Evolutionary conservation across 768 basidiomycete species (phyloP).

Genomic region (Macrocybe gigantea): DNA sequence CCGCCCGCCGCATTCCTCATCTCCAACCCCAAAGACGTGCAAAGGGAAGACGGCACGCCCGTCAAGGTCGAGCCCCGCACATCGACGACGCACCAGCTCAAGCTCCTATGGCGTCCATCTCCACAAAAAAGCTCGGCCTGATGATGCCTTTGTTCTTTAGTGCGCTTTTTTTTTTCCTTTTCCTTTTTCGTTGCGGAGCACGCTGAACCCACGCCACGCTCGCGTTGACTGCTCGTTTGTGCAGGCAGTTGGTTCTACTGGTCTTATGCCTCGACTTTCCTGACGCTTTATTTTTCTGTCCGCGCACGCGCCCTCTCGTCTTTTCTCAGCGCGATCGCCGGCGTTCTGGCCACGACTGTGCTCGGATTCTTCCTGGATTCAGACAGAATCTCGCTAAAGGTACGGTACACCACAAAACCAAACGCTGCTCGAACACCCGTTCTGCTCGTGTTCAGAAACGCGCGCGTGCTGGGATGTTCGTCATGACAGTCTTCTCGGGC

Average conservation of each 20-base stretch:
- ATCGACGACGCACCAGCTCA: slow-evolving; percentile 10
- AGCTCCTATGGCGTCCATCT: slow-evolving; percentile 6
- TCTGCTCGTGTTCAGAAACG: too few relatives aligned
- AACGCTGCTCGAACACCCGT: too few relatives aligned
- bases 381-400: slow-evolving; percentile 7
- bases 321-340: slow-evolving; percentile 12
- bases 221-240: too few relatives aligned
- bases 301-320: slow-evolving; percentile 13
- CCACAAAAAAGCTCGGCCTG: slow-evolving; percentile 6
- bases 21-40: slow-evolving; percentile 11
- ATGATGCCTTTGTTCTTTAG: slow-evolving; percentile 12
- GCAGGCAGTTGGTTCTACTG: slow-evolving; percentile 16
- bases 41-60: slow-evolving; percentile 12
- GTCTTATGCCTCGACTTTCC: slow-evolving; percentile 14
- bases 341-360: slow-evolving; percentile 7
- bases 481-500: slow-evolving; percentile 11
- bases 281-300: slow-evolving; percentile 14
- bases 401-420: background rate
- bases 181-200: background rate
- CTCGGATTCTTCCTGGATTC: slow-evolving; percentile 14
- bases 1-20: slow-evolving; percentile 9
- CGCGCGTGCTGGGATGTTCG: slow-evolving; percentile 10
- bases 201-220: too few relatives aligned
- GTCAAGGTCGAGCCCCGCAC: slow-evolving; percentile 12
- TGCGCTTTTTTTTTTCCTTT: background rate